phyloP scores from a whole-genome alignment of 2,329 filamentous ascomycete genomes.

The Ophiostoma quercus region DNA sequence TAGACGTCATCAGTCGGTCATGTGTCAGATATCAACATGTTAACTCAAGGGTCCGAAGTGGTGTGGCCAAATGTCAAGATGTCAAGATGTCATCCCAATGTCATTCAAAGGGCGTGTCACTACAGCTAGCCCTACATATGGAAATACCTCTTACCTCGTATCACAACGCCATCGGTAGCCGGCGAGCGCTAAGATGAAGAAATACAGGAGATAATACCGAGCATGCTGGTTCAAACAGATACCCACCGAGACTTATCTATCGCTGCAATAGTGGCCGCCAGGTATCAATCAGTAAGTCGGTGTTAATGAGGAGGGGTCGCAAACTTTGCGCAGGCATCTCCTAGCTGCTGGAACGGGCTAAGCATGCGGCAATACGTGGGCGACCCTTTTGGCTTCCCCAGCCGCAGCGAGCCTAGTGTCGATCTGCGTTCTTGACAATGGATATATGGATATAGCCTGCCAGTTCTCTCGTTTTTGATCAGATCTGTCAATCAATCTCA shows the following conservation, averaged over 20 bases:
- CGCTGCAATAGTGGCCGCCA: neutral
- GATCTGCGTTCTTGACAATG: neutral
- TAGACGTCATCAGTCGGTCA: neutral
- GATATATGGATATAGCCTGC: slow-evolving; percentile 4
- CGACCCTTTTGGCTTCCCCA: neutral
- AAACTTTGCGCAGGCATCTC: neutral
- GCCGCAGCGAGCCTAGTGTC: neutral
- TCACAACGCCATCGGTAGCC: neutral
- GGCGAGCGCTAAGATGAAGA: neutral
- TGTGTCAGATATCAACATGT: no score
- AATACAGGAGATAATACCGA: neutral
- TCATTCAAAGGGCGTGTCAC: neutral
- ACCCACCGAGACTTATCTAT: neutral
- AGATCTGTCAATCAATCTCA: neutral
- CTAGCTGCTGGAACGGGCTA: neutral
- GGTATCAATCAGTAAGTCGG: neutral
- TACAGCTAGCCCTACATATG: neutral
- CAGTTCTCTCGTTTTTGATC: neutral
- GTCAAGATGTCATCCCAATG: neutral
- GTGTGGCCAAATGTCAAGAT: neutral
- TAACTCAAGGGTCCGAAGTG: neutral
- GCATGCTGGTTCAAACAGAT: neutral
- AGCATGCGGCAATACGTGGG: neutral
- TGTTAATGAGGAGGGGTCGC: slow-evolving; percentile 1
- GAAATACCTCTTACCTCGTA: neutral